A percentile compares a stretch with the other conserved stretches of the same genome.
phyloP scores from a whole-genome alignment of 352 stramenopile genomes.

The Sclerospora graminicola region DNA sequence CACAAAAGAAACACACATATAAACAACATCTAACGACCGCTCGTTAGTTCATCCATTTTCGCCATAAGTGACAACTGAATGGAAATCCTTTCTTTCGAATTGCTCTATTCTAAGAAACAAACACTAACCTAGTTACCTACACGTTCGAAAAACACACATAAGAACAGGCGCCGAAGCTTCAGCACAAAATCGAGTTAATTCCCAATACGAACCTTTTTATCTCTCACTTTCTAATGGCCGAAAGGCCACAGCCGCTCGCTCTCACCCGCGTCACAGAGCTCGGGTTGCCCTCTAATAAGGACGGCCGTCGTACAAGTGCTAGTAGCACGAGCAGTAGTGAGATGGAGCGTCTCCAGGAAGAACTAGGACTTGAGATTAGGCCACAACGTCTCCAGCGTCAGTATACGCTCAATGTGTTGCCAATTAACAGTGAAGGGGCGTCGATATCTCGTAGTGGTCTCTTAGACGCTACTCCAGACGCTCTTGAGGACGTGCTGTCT shows the following conservation, averaged over 20 bases:
- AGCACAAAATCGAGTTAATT: slow-evolving; percentile 1
- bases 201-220: slow-evolving; percentile 15
- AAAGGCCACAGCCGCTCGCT: slow-evolving; percentile 15
- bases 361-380: slow-evolving; percentile 56
- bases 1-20: background rate
- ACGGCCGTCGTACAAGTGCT: slow-evolving; percentile 4
- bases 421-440: slow-evolving; percentile 16
- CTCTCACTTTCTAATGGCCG: slow-evolving; percentile 9
- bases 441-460: slow-evolving; percentile 10
- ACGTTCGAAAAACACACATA: slow-evolving; percentile 5
- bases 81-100: slow-evolving; percentile 12
- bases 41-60: background rate
- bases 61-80: background rate
- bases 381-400: slow-evolving; percentile 60
- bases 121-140: slow-evolving; percentile 3
- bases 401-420: slow-evolving; percentile 69
- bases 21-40: background rate
- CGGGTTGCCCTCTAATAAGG: slow-evolving; percentile 4
- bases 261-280: slow-evolving; percentile 17
- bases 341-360: slow-evolving; percentile 44
- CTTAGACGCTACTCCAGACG: slow-evolving; percentile 25
- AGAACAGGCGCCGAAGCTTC: slow-evolving; percentile 18
- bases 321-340: slow-evolving; percentile 21
- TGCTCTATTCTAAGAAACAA: slow-evolving; percentile 2
- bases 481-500: slow-evolving; percentile 33